A percentile compares a stretch with the other conserved stretches of the same genome.
phyloP scores from a whole-genome alignment of 805 yeast species.

The Ogataea pini region DNA sequence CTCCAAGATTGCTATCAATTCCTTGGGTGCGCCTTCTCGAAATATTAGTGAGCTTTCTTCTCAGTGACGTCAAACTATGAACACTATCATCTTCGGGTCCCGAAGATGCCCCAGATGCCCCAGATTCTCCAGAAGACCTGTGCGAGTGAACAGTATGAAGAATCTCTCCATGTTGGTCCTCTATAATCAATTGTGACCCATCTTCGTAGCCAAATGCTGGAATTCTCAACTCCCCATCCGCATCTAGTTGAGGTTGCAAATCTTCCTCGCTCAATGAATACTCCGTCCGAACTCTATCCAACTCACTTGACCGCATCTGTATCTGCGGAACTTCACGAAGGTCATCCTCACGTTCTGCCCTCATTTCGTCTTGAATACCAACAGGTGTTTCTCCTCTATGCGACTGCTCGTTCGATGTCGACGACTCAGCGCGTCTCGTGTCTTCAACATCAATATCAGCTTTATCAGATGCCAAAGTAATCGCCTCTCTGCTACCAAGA shows the following conservation, averaged over 20 bases:
- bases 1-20: slow-evolving; percentile 3
- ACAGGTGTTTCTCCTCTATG: slow-evolving; percentile 11
- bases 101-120: too few species aligned
- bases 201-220: slow-evolving; percentile 60
- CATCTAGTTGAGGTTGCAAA: slow-evolving; percentile 35
- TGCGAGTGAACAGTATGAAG: slow-evolving; percentile 50
- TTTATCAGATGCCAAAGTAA: slow-evolving; percentile 6
- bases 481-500: slow-evolving; percentile 8
- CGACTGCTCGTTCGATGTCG: slow-evolving; percentile 16
- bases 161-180: slow-evolving; percentile 83
- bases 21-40: not conserved
- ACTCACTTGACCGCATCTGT: slow-evolving; percentile 11
- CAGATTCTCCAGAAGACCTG: not conserved
- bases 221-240: slow-evolving; percentile 35
- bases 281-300: slow-evolving; percentile 19
- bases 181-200: slow-evolving; percentile 70
- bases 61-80: slow-evolving; percentile 24
- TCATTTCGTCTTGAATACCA: not conserved
- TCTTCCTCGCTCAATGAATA: slow-evolving; percentile 26
- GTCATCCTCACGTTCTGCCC: slow-evolving; percentile 3
- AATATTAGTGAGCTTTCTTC: slow-evolving; percentile 11
- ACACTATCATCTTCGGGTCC: slow-evolving; percentile 15
- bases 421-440: slow-evolving; percentile 2
- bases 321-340: slow-evolving; percentile 16
- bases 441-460: slow-evolving; percentile 1